A percentile compares a stretch with the other conserved stretches of the same genome.
phyloP scores from a whole-genome alignment of 441 rosid species.

The Mallotus japonicus region DNA sequence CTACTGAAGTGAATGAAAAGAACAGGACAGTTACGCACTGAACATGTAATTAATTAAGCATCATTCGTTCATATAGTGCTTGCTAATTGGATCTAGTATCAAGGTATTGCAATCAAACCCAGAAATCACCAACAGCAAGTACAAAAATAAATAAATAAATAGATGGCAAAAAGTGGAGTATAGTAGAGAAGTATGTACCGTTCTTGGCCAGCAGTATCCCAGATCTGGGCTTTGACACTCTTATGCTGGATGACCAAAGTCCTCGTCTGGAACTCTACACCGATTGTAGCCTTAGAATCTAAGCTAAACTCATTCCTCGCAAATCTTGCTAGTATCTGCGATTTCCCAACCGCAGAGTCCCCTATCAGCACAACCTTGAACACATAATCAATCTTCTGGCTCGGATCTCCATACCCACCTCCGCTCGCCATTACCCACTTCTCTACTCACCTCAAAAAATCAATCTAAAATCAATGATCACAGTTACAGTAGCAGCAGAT shows the following conservation, averaged over 20 bases:
- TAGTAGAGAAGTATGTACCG: conserved; percentile 27
- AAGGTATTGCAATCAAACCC: too few relatives aligned
- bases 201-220: conserved; percentile 72
- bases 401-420: conserved; percentile 70
- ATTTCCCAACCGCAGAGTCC: conserved; percentile 62
- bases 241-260: conserved; percentile 48
- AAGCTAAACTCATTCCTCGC: conserved; percentile 54
- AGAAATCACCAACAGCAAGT: too few relatives aligned
- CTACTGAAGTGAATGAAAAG: too few relatives aligned
- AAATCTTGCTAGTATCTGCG: conserved; percentile 52
- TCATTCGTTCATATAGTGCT: too few relatives aligned
- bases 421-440: conserved; percentile 44
- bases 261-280: conserved; percentile 62
- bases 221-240: conserved; percentile 63
- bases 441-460: too few relatives aligned
- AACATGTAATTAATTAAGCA: too few relatives aligned
- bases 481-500: neutral
- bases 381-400: conserved; percentile 79
- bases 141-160: too few relatives aligned
- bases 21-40: too few relatives aligned
- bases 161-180: too few relatives aligned
- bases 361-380: conserved; percentile 67
- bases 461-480: neutral
- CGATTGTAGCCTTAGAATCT: conserved; percentile 58
- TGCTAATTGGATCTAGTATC: too few relatives aligned